Base-by-base conservation (phyloP, 192 early-diverging fungal genomes). In the Linnemannia zychae region DNA sequence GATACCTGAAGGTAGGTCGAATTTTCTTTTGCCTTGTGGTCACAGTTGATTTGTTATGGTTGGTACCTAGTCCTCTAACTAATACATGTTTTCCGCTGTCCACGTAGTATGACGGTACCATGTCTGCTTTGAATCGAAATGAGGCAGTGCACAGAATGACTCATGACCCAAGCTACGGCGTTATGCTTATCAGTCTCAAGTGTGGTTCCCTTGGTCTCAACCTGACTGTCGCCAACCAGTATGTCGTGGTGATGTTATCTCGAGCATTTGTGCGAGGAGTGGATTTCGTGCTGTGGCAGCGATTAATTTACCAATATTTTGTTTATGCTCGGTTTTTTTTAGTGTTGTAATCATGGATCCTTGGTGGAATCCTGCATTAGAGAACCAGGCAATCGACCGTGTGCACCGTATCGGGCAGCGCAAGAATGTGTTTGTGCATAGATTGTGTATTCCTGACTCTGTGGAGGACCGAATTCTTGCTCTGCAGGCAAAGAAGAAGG, bases 321-420 rank as follows among this genome's bases (percentile, higher is more conserved):
- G 0, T 22, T 20, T 33, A 12, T 16, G 20, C 36, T 24, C 33
- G 24, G 20, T 28, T 65, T 38, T n/a, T 12, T 47, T 46, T 74
- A 87, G 89, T 24, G 93, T 97, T 7, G 93, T 97, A 40, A 74
- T 97, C 38, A 89, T 96, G 83, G 94, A 96, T 73, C 84, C 95
- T 52, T 97, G 96, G 96, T 94, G 94, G 94, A 95, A 95, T 80
- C 94, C 94, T 28, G 90, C 92, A 12, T 69, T 95, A 11, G 94
- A 95, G 69, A 81, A 85, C 40, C 89, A 92, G 84, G 87, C 87
- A 0, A 93, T 95, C 76, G 95, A 96, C 74, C 90, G 95, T 44
- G 94, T 93, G 4, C 94, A 95, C 80, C 93, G 93, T 24, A 93
- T 95, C 76, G 95, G 95, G 2, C 95, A 96, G 69, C 90, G 86